Evolutionary conservation across 768 basidiomycete species (phyloP).

Genomic region (Cystofilobasidium capitatum): DNA sequence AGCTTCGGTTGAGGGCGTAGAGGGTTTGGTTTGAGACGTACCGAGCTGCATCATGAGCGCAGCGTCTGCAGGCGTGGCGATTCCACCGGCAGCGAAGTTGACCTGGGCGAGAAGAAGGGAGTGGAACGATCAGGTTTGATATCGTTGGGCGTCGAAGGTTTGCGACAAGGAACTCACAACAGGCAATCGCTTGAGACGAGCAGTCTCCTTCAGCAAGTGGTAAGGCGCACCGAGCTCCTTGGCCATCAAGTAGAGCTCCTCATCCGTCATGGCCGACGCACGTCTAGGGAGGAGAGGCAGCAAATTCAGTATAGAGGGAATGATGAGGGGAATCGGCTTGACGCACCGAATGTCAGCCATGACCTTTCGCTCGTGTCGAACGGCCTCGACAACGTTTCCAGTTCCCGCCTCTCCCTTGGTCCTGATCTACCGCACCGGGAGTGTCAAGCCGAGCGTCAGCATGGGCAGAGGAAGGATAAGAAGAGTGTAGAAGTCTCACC

Average conservation of each 20-base stretch:
- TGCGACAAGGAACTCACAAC: conserved; percentile 49
- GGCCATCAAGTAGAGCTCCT: conserved; percentile 86
- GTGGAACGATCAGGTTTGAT: neutral
- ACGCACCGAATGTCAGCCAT: conserved; percentile 62
- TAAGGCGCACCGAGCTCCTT: conserved; percentile 74
- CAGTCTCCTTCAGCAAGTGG: conserved; percentile 90
- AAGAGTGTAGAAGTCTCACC: neutral
- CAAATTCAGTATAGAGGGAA: neutral
- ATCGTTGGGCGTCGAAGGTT: too few relatives aligned
- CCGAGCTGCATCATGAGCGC: conserved; percentile 99
- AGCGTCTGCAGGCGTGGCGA: conserved; percentile 62
- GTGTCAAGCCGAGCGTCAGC: neutral
- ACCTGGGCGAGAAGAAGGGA: neutral
- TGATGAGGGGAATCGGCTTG: neutral
- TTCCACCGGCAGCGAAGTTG: conserved; percentile 90
- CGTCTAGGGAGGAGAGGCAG: neutral
- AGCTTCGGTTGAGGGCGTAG: neutral
- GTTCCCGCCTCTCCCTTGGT: conserved; percentile 63
- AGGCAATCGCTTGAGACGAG: conserved; percentile 81
- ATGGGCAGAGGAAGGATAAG: neutral
- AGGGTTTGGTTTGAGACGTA: conserved; percentile 40
- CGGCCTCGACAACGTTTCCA: conserved; percentile 52
- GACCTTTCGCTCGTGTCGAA: conserved; percentile 78
- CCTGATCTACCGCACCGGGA: conserved; percentile 58
- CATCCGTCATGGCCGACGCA: conserved; percentile 79